These are phyloP conservation scores for Fraxinus albicans DNA, from an alignment of 305 asterid species.

Conservation along the genomic window DNA sequence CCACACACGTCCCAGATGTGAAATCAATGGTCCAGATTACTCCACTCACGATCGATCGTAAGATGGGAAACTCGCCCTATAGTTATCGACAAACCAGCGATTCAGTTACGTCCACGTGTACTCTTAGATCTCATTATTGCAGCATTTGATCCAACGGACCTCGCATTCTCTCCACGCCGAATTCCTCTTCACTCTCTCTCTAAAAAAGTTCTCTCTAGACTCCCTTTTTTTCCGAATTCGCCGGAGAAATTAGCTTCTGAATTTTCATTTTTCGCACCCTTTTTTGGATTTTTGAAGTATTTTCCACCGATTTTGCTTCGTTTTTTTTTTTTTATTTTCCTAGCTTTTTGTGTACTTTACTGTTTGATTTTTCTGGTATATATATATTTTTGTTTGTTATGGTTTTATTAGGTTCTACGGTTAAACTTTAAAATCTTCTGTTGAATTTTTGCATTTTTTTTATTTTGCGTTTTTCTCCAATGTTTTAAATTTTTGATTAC, in stretches of 20 bases:
- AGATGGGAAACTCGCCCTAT: constrained; percentile 26
- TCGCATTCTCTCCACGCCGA: constrained; percentile 28
- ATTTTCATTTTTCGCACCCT: background rate
- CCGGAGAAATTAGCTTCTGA: background rate
- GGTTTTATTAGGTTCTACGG: background rate
- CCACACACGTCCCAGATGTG: constrained; percentile 40
- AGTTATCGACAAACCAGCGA: constrained; percentile 55
- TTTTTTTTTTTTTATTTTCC: background rate
- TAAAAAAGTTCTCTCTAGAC: background rate
- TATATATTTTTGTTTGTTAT: background rate
- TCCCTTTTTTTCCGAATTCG: background rate
- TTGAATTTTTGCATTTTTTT: background rate
- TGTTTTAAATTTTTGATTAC: background rate
- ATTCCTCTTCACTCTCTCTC: constrained; percentile 8
- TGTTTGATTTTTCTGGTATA: background rate
- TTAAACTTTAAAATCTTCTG: background rate
- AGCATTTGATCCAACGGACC: constrained; percentile 74
- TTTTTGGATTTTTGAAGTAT: background rate
- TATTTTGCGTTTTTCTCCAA: background rate
- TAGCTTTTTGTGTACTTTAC: background rate
- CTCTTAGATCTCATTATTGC: constrained; percentile 47
- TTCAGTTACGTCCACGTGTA: constrained; percentile 45
- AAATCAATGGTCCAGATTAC: constrained; percentile 37
- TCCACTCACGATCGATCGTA: constrained; percentile 42
- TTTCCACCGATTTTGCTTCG: background rate